These are phyloP conservation scores for Protomyces macrosporus DNA, from an alignment of 1,139 yeast genomes.

Conservation along the genomic window DNA sequence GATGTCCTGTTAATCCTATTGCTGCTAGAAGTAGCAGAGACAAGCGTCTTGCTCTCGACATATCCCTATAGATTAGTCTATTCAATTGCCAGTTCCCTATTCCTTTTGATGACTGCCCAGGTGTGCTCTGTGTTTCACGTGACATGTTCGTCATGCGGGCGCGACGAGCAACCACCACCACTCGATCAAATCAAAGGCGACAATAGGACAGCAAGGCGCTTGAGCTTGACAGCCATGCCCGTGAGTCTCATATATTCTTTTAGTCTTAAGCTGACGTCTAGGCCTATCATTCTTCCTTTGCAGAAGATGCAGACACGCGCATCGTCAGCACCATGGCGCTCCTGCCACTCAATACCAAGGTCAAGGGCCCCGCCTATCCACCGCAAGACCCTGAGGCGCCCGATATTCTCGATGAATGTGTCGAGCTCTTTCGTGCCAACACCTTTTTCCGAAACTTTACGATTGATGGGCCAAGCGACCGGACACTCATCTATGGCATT, in stretches of 20 bases:
- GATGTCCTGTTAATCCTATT: not conserved
- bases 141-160: too few species aligned
- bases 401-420: conserved; percentile 83
- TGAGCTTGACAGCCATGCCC: not conserved
- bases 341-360: conserved; percentile 74
- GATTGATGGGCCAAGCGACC: conserved; percentile 90
- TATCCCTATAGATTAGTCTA: too few species aligned
- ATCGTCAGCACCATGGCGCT: conserved; percentile 61
- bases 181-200: too few species aligned
- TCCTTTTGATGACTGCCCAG: too few species aligned
- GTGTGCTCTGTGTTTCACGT: too few species aligned
- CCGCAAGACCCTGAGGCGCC: conserved; percentile 56
- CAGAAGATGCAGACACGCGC: conserved; percentile 44
- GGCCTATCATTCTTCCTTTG: conserved; percentile 89
- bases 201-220: too few species aligned
- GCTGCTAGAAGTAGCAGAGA: conserved; percentile 1
- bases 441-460: conserved; percentile 95
- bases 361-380: conserved; percentile 89
- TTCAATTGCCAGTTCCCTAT: too few species aligned
- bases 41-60: not conserved
- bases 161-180: too few species aligned
- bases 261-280: conserved; percentile 34
- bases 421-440: conserved; percentile 91
- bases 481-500: conserved; percentile 94
- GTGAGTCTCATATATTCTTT: not conserved